Evolutionary conservation across 768 basidiomycete species (phyloP), one percentile per base, ranked within the genome.

Genomic region (Suillus lakei): DNA sequence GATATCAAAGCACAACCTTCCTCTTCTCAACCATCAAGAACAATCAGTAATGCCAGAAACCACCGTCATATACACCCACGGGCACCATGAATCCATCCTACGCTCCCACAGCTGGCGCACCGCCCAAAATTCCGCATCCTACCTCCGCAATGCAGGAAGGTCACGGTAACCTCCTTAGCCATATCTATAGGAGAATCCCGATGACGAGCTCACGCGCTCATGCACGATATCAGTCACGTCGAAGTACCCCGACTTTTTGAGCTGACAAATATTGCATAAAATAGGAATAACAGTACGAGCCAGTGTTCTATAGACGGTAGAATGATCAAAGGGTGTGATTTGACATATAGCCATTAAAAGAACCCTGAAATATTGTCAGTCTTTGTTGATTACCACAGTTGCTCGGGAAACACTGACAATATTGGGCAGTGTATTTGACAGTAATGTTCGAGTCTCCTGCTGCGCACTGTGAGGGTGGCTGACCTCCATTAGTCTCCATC

Each of bases 341-440:
- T 53, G 23, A 26, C 3, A 23, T 23, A 10, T 38, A 18, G 8
- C 18, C 3, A 26, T 39, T 28, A 18, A 12, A 58, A 58, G 38
- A 58, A 39, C 56, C 56, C 56, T 58, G 16, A 16, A 58, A 39
- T 28, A 1, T 38, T 18, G 56, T 58, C 26, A 39, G 56, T 26
- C 18, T 2, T 58, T 26, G 9, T 39, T 18, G 0, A 38, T 26
- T 21, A 5, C 38, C 12, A 39, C 16, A 9, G 15, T 12, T 58
- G 5, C 34, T 36, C 23, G 9, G 23, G 36, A 34, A 50, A 26
- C 32, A 78, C 85, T 76, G 66, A 85, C 85, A 85, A 68, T 88
- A 88, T 64, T 81, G 81, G 5, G 86, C 72, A 0, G 78, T 77
- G 70, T 87, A 88, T 72, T 84, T 85, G 55, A 87, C 84, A 8